Evolutionary conservation across 371 early-diverging fungal genomes (phyloP), one percentile per base, ranked within the genome.

Genomic region (Circinella umbellata): DNA sequence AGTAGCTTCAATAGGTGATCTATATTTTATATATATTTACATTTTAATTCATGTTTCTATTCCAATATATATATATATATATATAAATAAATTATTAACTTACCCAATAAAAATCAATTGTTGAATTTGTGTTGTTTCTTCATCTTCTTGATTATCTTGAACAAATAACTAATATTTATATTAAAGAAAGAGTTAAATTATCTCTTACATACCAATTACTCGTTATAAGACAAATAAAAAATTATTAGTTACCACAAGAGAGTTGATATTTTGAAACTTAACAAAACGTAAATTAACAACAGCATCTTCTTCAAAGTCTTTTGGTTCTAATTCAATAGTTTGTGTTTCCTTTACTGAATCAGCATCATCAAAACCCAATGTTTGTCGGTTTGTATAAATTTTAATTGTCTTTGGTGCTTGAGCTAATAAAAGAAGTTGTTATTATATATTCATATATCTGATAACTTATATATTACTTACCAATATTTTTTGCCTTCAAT

Each of bases 351-450:
- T 74, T 15, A 92, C 80, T 11, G 85, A 77, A 64, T 95, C 96
- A 3, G 88, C 90, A 64, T 95, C 96, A 68, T 96, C 97, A 73
- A 98, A 98, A 14, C 93, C 92, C 48, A 98, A 70, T 14, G 90
- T 87, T 53, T 85, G 75, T 64, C 88, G 87, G 82, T 98, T 98
- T 49, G 90, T 90, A 73, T 87, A 98, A 8, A 96, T 75, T 77
- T 91, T 92, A 80, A 98, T 80, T 3, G 91, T 93, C 80, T 90
- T 92, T 59, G 98, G 98, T 34, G 95, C 98, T 35, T 89, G 84
- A 39, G 87, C 94, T 88, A 75, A 60, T 17, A 13, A 67, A 11
- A 1, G 27, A 18, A 5, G 5, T 62, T 42, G 20, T 48, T 10
- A 68, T 10, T 53, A 47, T 49, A 61, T 35, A 42, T 11, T 13